Conservation (phyloP, 1,284 basidiomycete genomes). For the Blastosporella zonata region DNA sequence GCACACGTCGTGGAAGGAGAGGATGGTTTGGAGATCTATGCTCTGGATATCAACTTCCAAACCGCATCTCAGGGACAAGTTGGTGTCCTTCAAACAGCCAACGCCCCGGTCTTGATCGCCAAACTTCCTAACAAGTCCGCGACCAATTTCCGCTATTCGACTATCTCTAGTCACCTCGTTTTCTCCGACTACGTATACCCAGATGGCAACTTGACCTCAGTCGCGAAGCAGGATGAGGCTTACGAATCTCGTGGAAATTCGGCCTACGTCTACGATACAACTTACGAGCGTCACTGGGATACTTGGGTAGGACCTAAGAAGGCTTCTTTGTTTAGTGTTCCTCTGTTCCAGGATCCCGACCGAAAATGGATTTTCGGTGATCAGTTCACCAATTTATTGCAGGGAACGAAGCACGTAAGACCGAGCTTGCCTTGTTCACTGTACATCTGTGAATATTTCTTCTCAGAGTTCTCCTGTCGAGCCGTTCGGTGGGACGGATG, state of each 20-base stretch:
- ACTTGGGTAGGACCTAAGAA: constrained; percentile 78
- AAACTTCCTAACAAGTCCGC: constrained; percentile 65
- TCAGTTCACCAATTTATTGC: constrained; percentile 58
- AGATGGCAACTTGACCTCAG: constrained; percentile 67
- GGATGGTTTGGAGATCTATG: constrained; percentile 54
- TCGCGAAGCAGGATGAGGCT: constrained; percentile 63
- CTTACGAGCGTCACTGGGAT: constrained; percentile 86
- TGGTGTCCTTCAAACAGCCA: constrained; percentile 30
- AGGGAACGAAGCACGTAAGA: constrained; percentile 62
- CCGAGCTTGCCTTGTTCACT: constrained; percentile 2
- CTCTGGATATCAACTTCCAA: constrained; percentile 48
- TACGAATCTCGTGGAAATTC: constrained; percentile 72
- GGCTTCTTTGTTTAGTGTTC: constrained; percentile 65
- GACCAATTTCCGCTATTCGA: constrained; percentile 66
- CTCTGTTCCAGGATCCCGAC: constrained; percentile 45
- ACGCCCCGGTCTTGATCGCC: constrained; percentile 44
- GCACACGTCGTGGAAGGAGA: constrained; percentile 62
- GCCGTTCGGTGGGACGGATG: constrained; percentile 75
- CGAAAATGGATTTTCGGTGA: constrained; percentile 52
- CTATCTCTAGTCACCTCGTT: constrained; percentile 49
- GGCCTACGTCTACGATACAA: constrained; percentile 77
- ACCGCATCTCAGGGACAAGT: constrained; percentile 22
- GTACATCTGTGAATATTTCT: constrained; percentile 5
- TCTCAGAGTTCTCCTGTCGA: constrained; percentile 71
- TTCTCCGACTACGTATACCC: constrained; percentile 79